A percentile compares a stretch with the other conserved stretches of the same genome.
These are phyloP conservation scores for Oryza longistaminata DNA, from an alignment of 176 grass and related monocot genomes.

Conservation along the genomic window DNA sequence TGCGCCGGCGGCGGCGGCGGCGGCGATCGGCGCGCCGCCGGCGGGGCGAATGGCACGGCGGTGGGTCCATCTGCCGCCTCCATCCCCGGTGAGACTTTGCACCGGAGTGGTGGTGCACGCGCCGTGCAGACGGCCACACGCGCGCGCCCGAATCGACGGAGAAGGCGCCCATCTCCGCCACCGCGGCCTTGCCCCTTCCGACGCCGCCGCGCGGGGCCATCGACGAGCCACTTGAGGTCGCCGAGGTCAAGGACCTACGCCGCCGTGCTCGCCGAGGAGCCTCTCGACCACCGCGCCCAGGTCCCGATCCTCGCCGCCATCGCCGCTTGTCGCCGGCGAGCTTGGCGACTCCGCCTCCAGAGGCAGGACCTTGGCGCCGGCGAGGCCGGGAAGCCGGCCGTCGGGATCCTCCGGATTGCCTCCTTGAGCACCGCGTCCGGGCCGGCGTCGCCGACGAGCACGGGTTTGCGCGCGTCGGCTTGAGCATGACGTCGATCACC, in stretches of 20 bases:
- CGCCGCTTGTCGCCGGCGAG: slow-evolving; percentile 35
- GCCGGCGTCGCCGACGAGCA: slow-evolving; percentile 73
- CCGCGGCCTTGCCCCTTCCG: slow-evolving; percentile 60
- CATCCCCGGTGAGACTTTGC: slow-evolving; percentile 68
- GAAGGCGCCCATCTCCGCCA: slow-evolving; percentile 69
- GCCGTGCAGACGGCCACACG: slow-evolving; percentile 74
- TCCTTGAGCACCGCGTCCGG: slow-evolving; percentile 58
- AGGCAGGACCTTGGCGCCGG: slow-evolving; percentile 53
- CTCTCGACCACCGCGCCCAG: slow-evolving; percentile 43
- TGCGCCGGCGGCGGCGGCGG: background rate
- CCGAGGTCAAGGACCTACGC: slow-evolving; percentile 79
- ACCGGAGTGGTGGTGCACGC: slow-evolving; percentile 65
- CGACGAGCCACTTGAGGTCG: slow-evolving; percentile 77
- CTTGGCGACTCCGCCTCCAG: slow-evolving; percentile 48
- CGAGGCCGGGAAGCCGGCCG: slow-evolving; percentile 30
- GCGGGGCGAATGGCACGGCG: slow-evolving; percentile 53
- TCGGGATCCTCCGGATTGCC: slow-evolving; percentile 51
- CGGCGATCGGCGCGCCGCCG: slow-evolving; percentile 15
- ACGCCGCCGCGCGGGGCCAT: slow-evolving; percentile 33
- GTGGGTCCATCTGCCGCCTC: slow-evolving; percentile 83
- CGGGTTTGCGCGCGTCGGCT: slow-evolving; percentile 72
- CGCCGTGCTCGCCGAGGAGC: slow-evolving; percentile 38
- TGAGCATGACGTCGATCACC: slow-evolving; percentile 83
- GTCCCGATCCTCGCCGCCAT: slow-evolving; percentile 52
- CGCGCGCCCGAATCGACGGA: slow-evolving; percentile 42